A percentile compares a stretch with the other conserved stretches of the same genome.
These are phyloP conservation scores for Phytopythium sindhum DNA, from an alignment of 352 stramenopile genomes.

Conservation along the genomic window DNA sequence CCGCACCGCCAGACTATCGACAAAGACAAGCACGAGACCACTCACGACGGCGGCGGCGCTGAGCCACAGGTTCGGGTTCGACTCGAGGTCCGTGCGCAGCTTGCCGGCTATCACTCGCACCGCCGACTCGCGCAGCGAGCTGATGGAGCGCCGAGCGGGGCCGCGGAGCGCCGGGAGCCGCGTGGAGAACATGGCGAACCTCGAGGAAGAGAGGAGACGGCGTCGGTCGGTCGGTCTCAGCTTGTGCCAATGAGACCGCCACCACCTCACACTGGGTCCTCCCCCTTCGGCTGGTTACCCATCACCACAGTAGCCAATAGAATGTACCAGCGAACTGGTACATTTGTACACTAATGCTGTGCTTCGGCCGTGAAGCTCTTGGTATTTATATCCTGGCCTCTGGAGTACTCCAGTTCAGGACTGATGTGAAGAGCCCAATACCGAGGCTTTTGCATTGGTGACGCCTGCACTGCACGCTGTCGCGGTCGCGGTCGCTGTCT, in stretches of 20 bases:
- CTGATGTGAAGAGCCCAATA: no score
- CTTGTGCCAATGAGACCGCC: not conserved
- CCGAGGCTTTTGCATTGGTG: no score
- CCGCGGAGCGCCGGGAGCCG: constrained; percentile 8
- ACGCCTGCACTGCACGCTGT: no score
- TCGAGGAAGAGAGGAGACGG: not conserved
- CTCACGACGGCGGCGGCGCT: constrained; percentile 66
- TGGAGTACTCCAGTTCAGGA: no score
- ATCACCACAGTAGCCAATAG: not conserved
- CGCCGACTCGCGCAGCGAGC: constrained; percentile 58
- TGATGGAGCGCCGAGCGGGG: constrained; percentile 25
- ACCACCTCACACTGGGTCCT: not conserved
- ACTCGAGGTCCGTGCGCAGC: constrained; percentile 65
- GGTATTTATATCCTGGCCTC: no score
- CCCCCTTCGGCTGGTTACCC: not conserved
- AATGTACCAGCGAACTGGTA: not conserved
- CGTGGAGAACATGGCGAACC: constrained; percentile 2
- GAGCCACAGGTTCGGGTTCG: constrained; percentile 81
- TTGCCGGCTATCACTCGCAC: constrained; percentile 57
- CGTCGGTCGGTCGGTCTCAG: not conserved
- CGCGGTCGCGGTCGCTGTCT: no score
- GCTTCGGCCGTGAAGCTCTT: no score
- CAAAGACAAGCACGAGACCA: not conserved
- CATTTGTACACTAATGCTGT: no score
- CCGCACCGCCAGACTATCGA: not conserved